These are phyloP conservation scores for Brachypodium distachyon DNA, from an alignment of 202 grass and related monocot species.

Conservation along the genomic window DNA sequence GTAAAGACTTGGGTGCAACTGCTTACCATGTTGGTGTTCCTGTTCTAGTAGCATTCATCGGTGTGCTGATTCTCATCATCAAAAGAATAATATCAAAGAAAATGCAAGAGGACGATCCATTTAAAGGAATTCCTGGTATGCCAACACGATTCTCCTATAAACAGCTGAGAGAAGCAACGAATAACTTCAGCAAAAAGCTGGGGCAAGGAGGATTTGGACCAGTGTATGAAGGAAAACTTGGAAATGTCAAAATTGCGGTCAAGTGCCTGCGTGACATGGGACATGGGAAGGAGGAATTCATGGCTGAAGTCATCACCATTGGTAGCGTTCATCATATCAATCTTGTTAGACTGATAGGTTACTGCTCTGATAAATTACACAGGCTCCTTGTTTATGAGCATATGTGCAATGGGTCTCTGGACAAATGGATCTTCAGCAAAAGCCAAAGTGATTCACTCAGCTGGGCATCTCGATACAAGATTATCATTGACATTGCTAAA, in stretches of 20 bases:
- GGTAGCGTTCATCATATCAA: slow-evolving; percentile 91
- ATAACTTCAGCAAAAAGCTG: slow-evolving; percentile 74
- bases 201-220: slow-evolving; percentile 79
- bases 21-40: slow-evolving; percentile 31
- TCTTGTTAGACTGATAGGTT: slow-evolving; percentile 72
- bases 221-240: slow-evolving; percentile 55
- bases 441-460: slow-evolving; percentile 39
- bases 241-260: slow-evolving; percentile 53
- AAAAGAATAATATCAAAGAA: slow-evolving; percentile 15
- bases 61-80: slow-evolving; percentile 22
- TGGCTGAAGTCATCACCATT: slow-evolving; percentile 70
- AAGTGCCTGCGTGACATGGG: slow-evolving; percentile 61
- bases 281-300: slow-evolving; percentile 80
- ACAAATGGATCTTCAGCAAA: slow-evolving; percentile 78
- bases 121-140: slow-evolving; percentile 52
- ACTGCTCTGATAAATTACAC: slow-evolving; percentile 68
- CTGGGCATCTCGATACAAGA: slow-evolving; percentile 63
- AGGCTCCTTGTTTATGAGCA: slow-evolving; percentile 82
- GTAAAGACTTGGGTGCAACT: slow-evolving; percentile 10
- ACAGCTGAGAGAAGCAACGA: slow-evolving; percentile 60
- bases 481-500: slow-evolving; percentile 62
- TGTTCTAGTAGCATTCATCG: slow-evolving; percentile 30
- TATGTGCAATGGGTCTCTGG: slow-evolving; percentile 69
- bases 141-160: slow-evolving; percentile 60
- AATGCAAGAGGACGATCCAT: slow-evolving; percentile 58